Base-by-base conservation (phyloP, 306 rosid genomes). In the Phaseolus lunatus region DNA sequence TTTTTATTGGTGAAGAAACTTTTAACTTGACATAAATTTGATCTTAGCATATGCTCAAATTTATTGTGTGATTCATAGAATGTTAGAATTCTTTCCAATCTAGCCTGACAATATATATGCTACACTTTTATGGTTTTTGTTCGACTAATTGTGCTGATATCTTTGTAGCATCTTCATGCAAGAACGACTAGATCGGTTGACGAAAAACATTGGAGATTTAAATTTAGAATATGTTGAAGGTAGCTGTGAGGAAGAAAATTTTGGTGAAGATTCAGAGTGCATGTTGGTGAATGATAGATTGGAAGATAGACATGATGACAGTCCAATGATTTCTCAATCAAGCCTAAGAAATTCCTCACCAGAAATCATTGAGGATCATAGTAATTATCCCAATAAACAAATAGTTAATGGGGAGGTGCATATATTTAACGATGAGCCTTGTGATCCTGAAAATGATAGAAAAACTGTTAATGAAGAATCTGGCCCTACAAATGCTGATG, bases 161-260 rank as follows among this genome's bases (percentile, higher is more conserved):
- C 67, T 57, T 57, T 92, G 87, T 70, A 96, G 99, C 90, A 96
- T 96, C 82, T 93, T 96, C 88, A 89, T 86, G 20, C 98, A 96
- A 87, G 98, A 96, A 86, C 86, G 99, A 87, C 88, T 96, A 73
- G 97, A 96, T 74, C 86, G 94, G 77, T 81, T 96, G 83, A 88
- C 94, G 20, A 90, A 73, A 84, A 89, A 88, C 72, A 81, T 89
- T 70, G 88, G 78, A 65, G 83, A 87, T 85, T 84, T 92, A 75
- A 83, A 91, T 85, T 84, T 85, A 16, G 94, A 88, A 72, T 79
- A 49, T 44, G 27, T 77, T 75, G 93, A 87, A 67, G 86, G 84
- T 35, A 61, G 83, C 62, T 75, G 24, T 73, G 83, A 80, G 59
- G 89, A 82, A 47, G 92, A 90, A 77, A 83, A 56, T 68, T 54